phyloP scores from a whole-genome alignment of 139 green algal species.

The Microglena sp. region DNA sequence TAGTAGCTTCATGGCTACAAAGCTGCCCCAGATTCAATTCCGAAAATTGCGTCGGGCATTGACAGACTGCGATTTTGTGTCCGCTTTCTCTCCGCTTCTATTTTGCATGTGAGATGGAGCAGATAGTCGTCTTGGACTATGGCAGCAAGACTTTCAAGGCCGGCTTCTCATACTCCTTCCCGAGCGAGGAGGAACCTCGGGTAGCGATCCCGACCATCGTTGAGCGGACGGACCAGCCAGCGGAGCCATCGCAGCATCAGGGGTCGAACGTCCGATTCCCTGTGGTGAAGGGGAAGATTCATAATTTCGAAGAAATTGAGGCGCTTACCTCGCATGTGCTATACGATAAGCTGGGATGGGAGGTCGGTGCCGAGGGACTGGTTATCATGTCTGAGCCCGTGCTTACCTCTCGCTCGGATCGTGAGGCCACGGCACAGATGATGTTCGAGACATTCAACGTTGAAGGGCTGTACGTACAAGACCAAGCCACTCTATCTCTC shows the following conservation, averaged over 20 bases:
- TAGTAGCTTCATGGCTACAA: too few relatives aligned
- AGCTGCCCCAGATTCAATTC: too few relatives aligned
- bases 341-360: slow-evolving; percentile 65
- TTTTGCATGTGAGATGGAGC: slow-evolving; percentile 35
- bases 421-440: slow-evolving; percentile 64
- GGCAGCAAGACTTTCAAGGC: slow-evolving; percentile 58
- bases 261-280: neutral
- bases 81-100: too few relatives aligned
- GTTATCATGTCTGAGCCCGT: slow-evolving; percentile 63
- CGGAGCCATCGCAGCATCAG: slow-evolving; percentile 4
- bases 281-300: slow-evolving; percentile 30
- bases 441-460: slow-evolving; percentile 73
- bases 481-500: slow-evolving; percentile 56
- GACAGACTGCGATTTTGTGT: too few relatives aligned
- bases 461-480: slow-evolving; percentile 49
- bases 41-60: too few relatives aligned
- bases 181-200: slow-evolving; percentile 48
- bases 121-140: slow-evolving; percentile 45
- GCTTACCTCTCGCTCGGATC: slow-evolving; percentile 42
- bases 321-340: slow-evolving; percentile 52
- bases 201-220: slow-evolving; percentile 26
- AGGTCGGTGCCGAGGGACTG: slow-evolving; percentile 48
- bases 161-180: slow-evolving; percentile 45
- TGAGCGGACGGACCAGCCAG: neutral
- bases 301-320: slow-evolving; percentile 55